A percentile compares a stretch with the other conserved stretches of the same genome.
phyloP scores from a whole-genome alignment of 345 rosid species.

The Citrus australasica region DNA sequence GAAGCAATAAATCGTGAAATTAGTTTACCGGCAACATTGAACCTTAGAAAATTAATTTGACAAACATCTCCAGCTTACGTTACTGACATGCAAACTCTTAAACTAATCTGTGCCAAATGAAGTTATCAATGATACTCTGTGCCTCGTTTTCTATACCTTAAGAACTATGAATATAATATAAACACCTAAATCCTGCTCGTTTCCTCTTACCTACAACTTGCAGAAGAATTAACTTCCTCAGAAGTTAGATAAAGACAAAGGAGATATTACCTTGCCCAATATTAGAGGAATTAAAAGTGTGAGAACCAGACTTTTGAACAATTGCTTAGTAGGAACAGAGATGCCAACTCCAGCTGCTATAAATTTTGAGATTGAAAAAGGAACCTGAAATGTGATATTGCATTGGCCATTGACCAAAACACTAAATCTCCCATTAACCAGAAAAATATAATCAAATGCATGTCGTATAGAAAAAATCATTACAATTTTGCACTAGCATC shows the following conservation, averaged over 20 bases:
- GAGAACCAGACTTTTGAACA: conserved; percentile 71
- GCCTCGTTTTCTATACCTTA: neutral
- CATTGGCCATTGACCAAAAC: neutral
- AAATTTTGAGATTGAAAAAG: conserved; percentile 79
- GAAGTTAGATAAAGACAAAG: neutral
- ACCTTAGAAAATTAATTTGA: neutral
- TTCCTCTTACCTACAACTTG: neutral
- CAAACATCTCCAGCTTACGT: neutral
- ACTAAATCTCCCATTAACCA: neutral
- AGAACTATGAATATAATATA: neutral
- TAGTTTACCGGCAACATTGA: too few relatives aligned
- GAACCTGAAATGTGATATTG: conserved; percentile 49
- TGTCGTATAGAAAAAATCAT: neutral
- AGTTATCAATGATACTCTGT: neutral
- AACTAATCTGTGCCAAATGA: neutral
- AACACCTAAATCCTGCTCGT: neutral
- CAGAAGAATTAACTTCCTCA: neutral
- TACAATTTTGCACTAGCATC: neutral
- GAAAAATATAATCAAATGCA: conserved; percentile 3
- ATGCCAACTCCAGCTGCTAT: conserved; percentile 87
- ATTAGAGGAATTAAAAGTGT: conserved; percentile 72
- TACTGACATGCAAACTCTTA: neutral
- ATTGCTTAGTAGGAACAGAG: conserved; percentile 69
- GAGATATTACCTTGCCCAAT: conserved; percentile 71
- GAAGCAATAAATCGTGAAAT: neutral